phyloP scores from a whole-genome alignment of 148 eudicot genomes.

The Polygonum maritimum region DNA sequence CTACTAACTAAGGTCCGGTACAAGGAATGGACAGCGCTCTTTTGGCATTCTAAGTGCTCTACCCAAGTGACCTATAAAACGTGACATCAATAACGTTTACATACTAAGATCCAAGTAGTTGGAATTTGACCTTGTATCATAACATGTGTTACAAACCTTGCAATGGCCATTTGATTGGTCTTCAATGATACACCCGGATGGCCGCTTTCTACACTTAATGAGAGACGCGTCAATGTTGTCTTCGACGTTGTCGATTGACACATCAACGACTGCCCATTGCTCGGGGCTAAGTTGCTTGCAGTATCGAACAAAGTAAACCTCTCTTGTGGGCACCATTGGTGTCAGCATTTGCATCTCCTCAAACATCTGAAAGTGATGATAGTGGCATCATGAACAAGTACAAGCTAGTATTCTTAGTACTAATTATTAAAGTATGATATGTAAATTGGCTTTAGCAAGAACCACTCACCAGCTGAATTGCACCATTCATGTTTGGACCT shows the following conservation, averaged over 20 bases:
- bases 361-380: constrained; percentile 38
- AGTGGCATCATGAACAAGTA: constrained; percentile 24
- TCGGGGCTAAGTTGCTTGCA: constrained; percentile 75
- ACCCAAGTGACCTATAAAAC: constrained; percentile 28
- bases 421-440: constrained; percentile 59
- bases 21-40: constrained; percentile 48
- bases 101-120: not conserved
- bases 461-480: constrained; percentile 12
- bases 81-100: constrained; percentile 70
- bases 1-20: constrained; percentile 69
- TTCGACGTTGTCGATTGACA: constrained; percentile 55
- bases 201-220: constrained; percentile 61
- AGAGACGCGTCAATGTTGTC: constrained; percentile 31
- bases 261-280: constrained; percentile 92
- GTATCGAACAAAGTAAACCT: constrained; percentile 77
- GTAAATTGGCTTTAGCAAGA: not conserved
- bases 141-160: constrained; percentile 31
- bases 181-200: constrained; percentile 88
- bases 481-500: constrained; percentile 58
- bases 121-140: not conserved
- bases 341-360: constrained; percentile 85
- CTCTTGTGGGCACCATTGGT: constrained; percentile 87
- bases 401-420: constrained; percentile 78
- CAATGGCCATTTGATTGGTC: constrained; percentile 85
- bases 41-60: constrained; percentile 16